Evolutionary conservation across 2,329 filamentous ascomycete genomes (phyloP).

Genomic region (Boeremia lycopersici): DNA sequence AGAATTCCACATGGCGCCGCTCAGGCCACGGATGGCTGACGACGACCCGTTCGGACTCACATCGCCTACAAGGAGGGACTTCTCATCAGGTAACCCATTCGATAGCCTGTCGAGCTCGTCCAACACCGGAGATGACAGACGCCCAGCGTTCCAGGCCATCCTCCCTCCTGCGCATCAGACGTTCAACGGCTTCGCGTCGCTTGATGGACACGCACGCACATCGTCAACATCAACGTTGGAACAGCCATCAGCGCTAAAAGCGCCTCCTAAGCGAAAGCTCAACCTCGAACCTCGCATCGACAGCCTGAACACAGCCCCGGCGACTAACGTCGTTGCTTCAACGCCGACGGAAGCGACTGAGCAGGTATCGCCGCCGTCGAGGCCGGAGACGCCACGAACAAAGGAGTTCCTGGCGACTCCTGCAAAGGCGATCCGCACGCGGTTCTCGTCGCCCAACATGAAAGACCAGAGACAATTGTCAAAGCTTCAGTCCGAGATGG

Average conservation of each 20-base stretch:
- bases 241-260: conserved; percentile 11
- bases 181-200: conserved; percentile 43
- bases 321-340: conserved; percentile 16
- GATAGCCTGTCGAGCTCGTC: conserved; percentile 27
- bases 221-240: conserved; percentile 23
- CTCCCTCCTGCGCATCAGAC: conserved; percentile 42
- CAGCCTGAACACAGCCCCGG: conserved; percentile 30
- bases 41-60: conserved; percentile 47
- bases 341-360: conserved; percentile 18
- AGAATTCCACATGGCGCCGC: conserved; percentile 48
- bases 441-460: conserved; percentile 50
- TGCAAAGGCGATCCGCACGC: conserved; percentile 38
- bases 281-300: conserved; percentile 28
- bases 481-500: conserved; percentile 49
- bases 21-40: conserved; percentile 40
- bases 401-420: conserved; percentile 39
- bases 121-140: conserved; percentile 31
- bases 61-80: conserved; percentile 51
- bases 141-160: conserved; percentile 46
- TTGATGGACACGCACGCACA: conserved; percentile 43
- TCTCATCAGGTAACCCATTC: conserved; percentile 37
- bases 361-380: conserved; percentile 16
- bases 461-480: conserved; percentile 46
- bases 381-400: conserved; percentile 23
- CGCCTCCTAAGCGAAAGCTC: conserved; percentile 17